phyloP scores from a whole-genome alignment of 352 stramenopile species.

The Pythium dissotocum region DNA sequence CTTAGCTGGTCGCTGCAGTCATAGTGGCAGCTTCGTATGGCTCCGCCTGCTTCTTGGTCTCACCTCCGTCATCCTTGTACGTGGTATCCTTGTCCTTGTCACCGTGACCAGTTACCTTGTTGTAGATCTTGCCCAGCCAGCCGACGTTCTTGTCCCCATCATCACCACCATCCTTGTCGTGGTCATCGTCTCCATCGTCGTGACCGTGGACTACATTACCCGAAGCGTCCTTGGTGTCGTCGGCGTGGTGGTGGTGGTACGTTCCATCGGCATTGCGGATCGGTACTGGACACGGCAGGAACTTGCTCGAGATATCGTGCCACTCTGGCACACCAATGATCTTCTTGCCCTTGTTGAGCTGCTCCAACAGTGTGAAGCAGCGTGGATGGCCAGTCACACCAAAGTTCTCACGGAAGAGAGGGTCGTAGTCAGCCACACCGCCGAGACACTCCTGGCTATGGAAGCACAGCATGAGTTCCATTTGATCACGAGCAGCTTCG shows the following conservation, averaged over 20 bases:
- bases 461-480: constrained; percentile 55
- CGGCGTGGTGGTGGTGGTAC: constrained; percentile 6
- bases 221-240: neutral
- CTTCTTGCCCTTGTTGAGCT: constrained; percentile 33
- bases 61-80: no score
- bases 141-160: no score
- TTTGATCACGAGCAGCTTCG: constrained; percentile 40
- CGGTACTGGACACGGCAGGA: constrained; percentile 18
- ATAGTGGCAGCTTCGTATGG: no score
- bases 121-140: no score
- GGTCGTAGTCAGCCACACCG: constrained; percentile 43
- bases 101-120: no score
- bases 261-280: constrained; percentile 1
- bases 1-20: no score
- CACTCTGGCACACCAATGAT: constrained; percentile 52
- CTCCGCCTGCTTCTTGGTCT: no score
- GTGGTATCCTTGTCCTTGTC: no score
- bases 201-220: no score
- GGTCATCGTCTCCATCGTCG: no score
- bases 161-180: no score
- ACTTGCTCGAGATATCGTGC: constrained; percentile 31
- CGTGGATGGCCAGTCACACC: constrained; percentile 45
- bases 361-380: constrained; percentile 46
- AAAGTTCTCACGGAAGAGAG: constrained; percentile 50
- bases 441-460: constrained; percentile 55